Evolutionary conservation across 179 eudicot genomes (phyloP).

Genomic region (Vitellaria paradoxa): DNA sequence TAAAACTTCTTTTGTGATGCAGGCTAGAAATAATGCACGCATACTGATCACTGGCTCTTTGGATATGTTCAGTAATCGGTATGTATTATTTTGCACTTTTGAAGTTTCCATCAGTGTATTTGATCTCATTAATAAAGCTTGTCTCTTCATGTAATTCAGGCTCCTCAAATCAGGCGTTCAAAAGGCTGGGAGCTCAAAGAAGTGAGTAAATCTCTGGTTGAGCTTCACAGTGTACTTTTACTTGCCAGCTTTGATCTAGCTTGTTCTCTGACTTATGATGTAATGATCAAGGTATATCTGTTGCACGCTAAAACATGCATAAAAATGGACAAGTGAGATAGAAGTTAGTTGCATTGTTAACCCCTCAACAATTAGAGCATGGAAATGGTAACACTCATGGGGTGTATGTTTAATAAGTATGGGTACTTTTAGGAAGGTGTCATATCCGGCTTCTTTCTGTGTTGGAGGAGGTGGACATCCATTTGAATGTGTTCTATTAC

Average conservation of each 20-base stretch:
- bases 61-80: slow-evolving; percentile 79
- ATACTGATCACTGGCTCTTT: slow-evolving; percentile 77
- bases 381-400: not conserved
- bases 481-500: too few species aligned
- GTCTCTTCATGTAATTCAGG: slow-evolving; percentile 37
- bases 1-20: slow-evolving; percentile 8
- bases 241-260: not conserved
- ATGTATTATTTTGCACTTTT: slow-evolving; percentile 18
- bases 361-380: not conserved
- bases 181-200: slow-evolving; percentile 70
- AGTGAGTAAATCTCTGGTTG: slow-evolving; percentile 31
- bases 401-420: not conserved
- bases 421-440: too few species aligned
- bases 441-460: too few species aligned
- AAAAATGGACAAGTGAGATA: not conserved
- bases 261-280: not conserved
- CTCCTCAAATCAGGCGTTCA: slow-evolving; percentile 71
- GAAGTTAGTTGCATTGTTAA: not conserved
- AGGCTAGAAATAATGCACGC: slow-evolving; percentile 98
- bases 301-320: not conserved
- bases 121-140: not conserved
- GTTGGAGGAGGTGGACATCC: too few species aligned
- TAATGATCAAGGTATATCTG: not conserved
- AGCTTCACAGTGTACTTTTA: not conserved
- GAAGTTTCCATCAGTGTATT: not conserved